A percentile compares a stretch with the other conserved stretches of the same genome.
phyloP scores from a whole-genome alignment of 495 filamentous ascomycete genomes.

The Chaetomium fimeti region DNA sequence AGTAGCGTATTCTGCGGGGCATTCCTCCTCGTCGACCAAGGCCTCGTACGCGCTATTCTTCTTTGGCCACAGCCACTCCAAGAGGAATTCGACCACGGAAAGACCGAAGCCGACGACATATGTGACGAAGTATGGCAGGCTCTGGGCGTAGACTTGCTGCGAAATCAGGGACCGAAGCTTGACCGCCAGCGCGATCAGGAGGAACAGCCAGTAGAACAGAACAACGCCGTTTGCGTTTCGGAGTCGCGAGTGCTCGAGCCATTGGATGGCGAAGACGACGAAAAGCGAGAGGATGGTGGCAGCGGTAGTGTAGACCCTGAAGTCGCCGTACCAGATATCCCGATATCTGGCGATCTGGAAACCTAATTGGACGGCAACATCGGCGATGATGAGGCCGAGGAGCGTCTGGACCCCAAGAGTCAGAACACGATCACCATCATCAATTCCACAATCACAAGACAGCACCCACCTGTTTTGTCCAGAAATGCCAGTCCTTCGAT shows the following conservation, averaged over 20 bases:
- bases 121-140: conserved; percentile 72
- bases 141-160: conserved; percentile 63
- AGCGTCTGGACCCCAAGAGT: conserved; percentile 52
- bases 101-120: conserved; percentile 74
- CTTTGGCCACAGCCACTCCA: conserved; percentile 94
- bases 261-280: conserved; percentile 83
- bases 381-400: conserved; percentile 64
- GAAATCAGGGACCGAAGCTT: conserved; percentile 87
- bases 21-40: conserved; percentile 81
- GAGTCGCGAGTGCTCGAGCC: conserved; percentile 84
- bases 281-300: conserved; percentile 72
- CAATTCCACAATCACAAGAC: conserved; percentile 16
- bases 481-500: conserved; percentile 92
- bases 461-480: conserved; percentile 74
- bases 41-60: conserved; percentile 78
- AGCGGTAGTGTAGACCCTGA: conserved; percentile 86
- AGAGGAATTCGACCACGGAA: conserved; percentile 67
- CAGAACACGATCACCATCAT: conserved; percentile 18
- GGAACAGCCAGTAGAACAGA: conserved; percentile 93
- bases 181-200: conserved; percentile 74
- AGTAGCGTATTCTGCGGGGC: conserved; percentile 90
- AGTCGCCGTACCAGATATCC: conserved; percentile 73
- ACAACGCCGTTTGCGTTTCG: conserved; percentile 90
- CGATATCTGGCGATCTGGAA: conserved; percentile 73
- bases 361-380: conserved; percentile 67